Evolutionary conservation across 768 basidiomycete species (phyloP), one percentile per base, ranked within the genome.

Genomic region (Paxillus involutus): DNA sequence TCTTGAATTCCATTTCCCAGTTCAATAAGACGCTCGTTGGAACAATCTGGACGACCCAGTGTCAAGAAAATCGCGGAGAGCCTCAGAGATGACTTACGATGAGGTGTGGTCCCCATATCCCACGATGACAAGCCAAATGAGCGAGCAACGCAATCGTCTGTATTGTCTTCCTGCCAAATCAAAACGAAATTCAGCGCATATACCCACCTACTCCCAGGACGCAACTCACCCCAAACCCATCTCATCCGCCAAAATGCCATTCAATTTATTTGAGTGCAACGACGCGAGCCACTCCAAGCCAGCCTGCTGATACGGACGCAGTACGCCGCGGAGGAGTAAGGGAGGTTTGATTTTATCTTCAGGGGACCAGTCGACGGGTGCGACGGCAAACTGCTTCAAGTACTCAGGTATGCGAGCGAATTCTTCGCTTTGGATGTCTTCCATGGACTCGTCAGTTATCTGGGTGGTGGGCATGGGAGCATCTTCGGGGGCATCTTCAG

Each of bases 1-100:
- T 95, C 68, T 93, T 91, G 75, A 97, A 97, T 67, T 98, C 95
- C 87, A 92, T 89, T 66, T 91, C 88, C 95, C 94, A 98, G 68
- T 97, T 97, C 51, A 96, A 76, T 41, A 98, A 76, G 16, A 98
- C 96, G 51, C 92, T 93, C 10, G 96, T 91, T 1, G 97, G 97
- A 52, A 86, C 90, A 62, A 96, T 84, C 84, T 86, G 61, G 1
- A 45, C 29, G 36, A 47, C 14, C 44, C 36, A 40, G 50, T 45
- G 39, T 36, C 47, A 40, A 26, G 4, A 52, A 0, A 16, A 17
- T 3, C 16, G 14, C 4, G 29, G 55, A n/a, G 32, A 14, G 14
- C 3, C 32, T 49, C 7, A 12, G 8, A 33, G 36, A 44, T n/a
- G 6, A 59, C 82, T 58, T 65, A 84, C 84, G 61, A 99, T 89